Conservation (phyloP, 352 stramenopile genomes). For the Phytophthora megakarya region DNA sequence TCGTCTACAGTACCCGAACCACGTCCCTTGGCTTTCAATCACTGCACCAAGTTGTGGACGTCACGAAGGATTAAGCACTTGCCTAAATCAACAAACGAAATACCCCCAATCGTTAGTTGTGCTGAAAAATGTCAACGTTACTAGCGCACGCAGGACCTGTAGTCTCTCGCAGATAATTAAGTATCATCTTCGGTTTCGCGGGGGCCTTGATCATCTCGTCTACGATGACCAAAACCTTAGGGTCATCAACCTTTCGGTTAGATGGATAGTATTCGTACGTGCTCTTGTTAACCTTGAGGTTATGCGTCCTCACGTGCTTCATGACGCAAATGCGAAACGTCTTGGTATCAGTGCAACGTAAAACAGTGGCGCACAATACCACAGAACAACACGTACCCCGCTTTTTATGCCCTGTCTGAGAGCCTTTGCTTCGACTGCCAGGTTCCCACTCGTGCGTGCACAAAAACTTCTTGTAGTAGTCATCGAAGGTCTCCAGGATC, state of each 20-base stretch:
- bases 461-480: constrained; percentile 7
- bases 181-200: constrained; percentile 1
- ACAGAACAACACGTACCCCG: background rate
- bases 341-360: background rate
- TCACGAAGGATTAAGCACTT: no score
- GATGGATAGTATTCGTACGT: no score
- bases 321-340: background rate
- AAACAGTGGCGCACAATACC: background rate
- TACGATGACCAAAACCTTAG: background rate
- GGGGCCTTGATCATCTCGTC: constrained; percentile 5
- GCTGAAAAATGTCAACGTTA: background rate
- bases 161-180: constrained; percentile 9
- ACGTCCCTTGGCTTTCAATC: background rate
- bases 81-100: background rate
- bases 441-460: constrained; percentile 2
- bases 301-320: constrained; percentile 6
- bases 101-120: no score
- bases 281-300: background rate
- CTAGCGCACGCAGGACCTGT: no score
- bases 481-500: background rate
- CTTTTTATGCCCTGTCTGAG: background rate
- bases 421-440: background rate
- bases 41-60: constrained; percentile 5
- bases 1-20: background rate
- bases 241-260: background rate